Percentiles rank a stretch among this genome's conserved stretches.
Conservation (phyloP, 768 basidiomycete genomes). For the Pleurotus djamor region DNA sequence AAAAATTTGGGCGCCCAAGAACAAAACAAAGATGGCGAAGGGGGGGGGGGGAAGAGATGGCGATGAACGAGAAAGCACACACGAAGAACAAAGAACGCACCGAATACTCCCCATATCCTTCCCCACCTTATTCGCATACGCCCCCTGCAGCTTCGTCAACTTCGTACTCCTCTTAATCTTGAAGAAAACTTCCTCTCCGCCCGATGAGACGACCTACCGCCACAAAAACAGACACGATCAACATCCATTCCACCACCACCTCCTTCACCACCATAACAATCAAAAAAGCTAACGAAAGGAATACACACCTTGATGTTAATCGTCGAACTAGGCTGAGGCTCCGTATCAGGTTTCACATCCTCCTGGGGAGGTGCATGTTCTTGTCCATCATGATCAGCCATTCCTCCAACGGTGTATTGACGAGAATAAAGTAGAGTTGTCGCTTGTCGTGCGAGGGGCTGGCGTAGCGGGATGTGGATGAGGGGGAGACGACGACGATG, state of each 20-base stretch:
- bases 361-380: slow-evolving; percentile 19
- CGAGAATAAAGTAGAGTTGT: too few relatives aligned
- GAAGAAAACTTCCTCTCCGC: slow-evolving; percentile 91
- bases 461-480: too few relatives aligned
- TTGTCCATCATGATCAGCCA: too few relatives aligned
- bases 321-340: slow-evolving; percentile 40
- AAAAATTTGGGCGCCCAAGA: neutral
- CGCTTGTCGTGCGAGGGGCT: too few relatives aligned
- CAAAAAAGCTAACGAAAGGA: too few relatives aligned
- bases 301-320: slow-evolving; percentile 74
- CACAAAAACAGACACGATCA: slow-evolving; percentile 1
- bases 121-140: slow-evolving; percentile 91
- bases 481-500: too few relatives aligned
- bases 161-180: slow-evolving; percentile 95
- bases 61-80: slow-evolving; percentile 4
- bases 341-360: slow-evolving; percentile 54
- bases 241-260: neutral
- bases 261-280: neutral
- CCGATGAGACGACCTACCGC: slow-evolving; percentile 66
- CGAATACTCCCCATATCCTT: slow-evolving; percentile 87
- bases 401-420: too few relatives aligned
- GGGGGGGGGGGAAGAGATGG: neutral
- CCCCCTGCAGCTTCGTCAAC: slow-evolving; percentile 88
- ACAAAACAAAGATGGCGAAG: neutral
- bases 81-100: slow-evolving; percentile 40